Evolutionary conservation across 352 stramenopile species (phyloP), one percentile per base, ranked within the genome.

Genomic region (Globisporangium barbulae): DNA sequence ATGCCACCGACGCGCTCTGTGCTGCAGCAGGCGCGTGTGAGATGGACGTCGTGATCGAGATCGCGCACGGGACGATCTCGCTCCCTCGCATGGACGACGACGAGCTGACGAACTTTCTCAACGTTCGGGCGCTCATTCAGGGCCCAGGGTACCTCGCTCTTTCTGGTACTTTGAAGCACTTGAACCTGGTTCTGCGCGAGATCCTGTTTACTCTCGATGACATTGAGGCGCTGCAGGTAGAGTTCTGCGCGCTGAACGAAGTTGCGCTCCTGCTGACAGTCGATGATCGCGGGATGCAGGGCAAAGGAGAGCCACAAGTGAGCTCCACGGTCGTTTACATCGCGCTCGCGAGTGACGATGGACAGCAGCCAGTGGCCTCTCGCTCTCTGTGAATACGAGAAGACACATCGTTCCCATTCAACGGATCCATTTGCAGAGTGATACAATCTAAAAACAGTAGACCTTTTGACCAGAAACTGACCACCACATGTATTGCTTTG

Each of bases 1-100:
- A 93, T 53, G 48, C 75, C 13, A 41, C 19, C 10, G 55, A 64
- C 3, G 3, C 31, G 30, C 31, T 57, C 21, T 57, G 52, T 21
- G 33, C 52, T 25, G 10, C 55, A 28, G 45, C 68, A 6, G 61
- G 78, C 22, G 55, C 49, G 9, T 88, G 79, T 45, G 53, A 66
- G n/a, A 78, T 86, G 66, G 81, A 91, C 58, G 53, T 91, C 9
- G 76, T 79, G 22, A 37, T 93, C 25, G 77, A 90, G 56, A 52
- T 68, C 19, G 79, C 61, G 4, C 58, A 73, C 22, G 81, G 79
- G 1, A 61, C 68, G 12, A 42, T 91, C 5, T 71, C 71, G 25
- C 64, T 90, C 9, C 71, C 74, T 9, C 59, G 68, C 2, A 35
- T 77, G 39, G 47, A 47, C 0, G 25, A 66, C 47, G 42, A 64